Base-by-base conservation (phyloP, 2,329 filamentous ascomycete species). In the Fusarium austroafricanum region DNA sequence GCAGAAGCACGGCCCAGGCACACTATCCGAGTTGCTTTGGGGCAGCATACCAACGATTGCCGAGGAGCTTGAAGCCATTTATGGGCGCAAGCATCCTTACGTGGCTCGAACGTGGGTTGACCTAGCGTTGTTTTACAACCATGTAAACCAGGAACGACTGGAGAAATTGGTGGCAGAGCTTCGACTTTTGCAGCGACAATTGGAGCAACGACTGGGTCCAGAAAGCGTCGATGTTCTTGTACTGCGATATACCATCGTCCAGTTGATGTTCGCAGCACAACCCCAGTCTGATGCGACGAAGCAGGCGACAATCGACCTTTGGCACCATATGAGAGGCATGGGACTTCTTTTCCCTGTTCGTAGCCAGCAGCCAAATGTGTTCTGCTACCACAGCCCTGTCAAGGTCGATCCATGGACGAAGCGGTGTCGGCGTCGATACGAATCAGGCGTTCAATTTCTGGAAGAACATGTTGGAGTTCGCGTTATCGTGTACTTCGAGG, bases 401-500 rank as follows among this genome's bases (percentile, higher is more conserved):
- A 82, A 81, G 68, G 77, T 81, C 9, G 78, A 80, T n/a, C 81
- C 81, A 3, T 81, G 77, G 78, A 80, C 78, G 15, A 82, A 80
- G 67, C 76, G 81, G 55, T 83, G 81, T 56, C 76, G 77, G 23
- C 77, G 81, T 46, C 76, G 79, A 50, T 83, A 83, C 66, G 78
- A 81, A 15, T 71, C 75, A 5, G 76, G 78, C 5, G 73, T 78
- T 10, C 71, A 76, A 38, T 76, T 83, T 26, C 66, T 83, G 26
- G 75, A 81, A 54, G 73, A 79, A 52, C 78, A 81, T 47, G 75
- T 77, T 14, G 78, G 77, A 10, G 76, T 82, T 39, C 78, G 75
- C 51, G 68, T 82, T 10, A 68, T 78, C 12, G 75, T 79, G 4
- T 82, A 83, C 60, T 83, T 81, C 59, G 81, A 82, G 44, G 81